Evolutionary conservation across 2,329 filamentous ascomycete genomes (phyloP).

Genomic region (Clathrospora elynae): DNA sequence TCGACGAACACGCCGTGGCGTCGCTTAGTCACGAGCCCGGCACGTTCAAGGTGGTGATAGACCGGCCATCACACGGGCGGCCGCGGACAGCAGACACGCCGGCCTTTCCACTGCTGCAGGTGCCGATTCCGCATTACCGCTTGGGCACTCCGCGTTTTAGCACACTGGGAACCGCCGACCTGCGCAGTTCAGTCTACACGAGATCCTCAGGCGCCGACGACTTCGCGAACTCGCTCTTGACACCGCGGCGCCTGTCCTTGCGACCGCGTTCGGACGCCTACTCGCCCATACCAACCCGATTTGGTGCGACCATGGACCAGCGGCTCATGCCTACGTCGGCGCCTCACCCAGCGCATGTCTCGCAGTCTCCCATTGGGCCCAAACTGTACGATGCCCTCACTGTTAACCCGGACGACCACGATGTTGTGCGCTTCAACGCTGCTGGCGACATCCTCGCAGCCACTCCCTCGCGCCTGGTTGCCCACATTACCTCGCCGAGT

Average conservation of each 20-base stretch:
- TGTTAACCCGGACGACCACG: slow-evolving; percentile 78
- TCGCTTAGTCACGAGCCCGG: slow-evolving; percentile 64
- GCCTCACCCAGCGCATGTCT: slow-evolving; percentile 44
- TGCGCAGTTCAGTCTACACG: slow-evolving; percentile 80
- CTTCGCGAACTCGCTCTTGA: slow-evolving; percentile 64
- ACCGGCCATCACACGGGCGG: slow-evolving; percentile 66
- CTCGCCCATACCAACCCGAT: slow-evolving; percentile 40
- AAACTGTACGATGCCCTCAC: slow-evolving; percentile 83
- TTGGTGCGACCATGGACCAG: slow-evolving; percentile 45
- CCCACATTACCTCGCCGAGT: slow-evolving; percentile 93
- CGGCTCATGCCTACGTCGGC: slow-evolving; percentile 41
- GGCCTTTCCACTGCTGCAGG: slow-evolving; percentile 66
- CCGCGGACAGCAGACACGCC: slow-evolving; percentile 66
- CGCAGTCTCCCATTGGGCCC: slow-evolving; percentile 55
- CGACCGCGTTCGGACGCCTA: slow-evolving; percentile 47
- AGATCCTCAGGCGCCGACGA: slow-evolving; percentile 71
- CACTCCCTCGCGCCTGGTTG: slow-evolving; percentile 86
- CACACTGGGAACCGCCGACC: slow-evolving; percentile 71
- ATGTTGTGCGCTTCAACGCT: slow-evolving; percentile 80
- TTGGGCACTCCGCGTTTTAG: slow-evolving; percentile 84
- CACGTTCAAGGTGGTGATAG: slow-evolving; percentile 80
- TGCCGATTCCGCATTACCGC: slow-evolving; percentile 82
- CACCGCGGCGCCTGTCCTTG: slow-evolving; percentile 48
- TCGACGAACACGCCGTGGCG: slow-evolving; percentile 63
- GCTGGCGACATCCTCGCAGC: slow-evolving; percentile 82